Percentiles rank a stretch among this genome's conserved stretches.
phyloP scores from a whole-genome alignment of 192 early-diverging fungal species.

The Geranomyces variabilis region DNA sequence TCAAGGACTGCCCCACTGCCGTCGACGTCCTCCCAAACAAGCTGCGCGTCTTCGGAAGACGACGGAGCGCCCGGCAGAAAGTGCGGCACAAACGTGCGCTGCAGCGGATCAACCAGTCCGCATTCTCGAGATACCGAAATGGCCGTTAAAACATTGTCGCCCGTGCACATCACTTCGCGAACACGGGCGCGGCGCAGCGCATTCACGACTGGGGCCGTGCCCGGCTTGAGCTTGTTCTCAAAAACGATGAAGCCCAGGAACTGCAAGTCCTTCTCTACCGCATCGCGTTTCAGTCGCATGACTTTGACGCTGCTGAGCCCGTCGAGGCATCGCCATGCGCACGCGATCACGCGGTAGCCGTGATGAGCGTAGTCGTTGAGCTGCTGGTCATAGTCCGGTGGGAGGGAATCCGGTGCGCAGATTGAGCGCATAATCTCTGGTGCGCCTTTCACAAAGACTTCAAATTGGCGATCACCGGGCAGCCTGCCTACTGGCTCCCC shows the following conservation, averaged over 20 bases:
- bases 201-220: constrained; percentile 75
- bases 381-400: constrained; percentile 78
- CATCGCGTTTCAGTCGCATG: constrained; percentile 79
- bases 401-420: constrained; percentile 82
- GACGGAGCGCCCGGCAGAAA: constrained; percentile 60
- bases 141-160: constrained; percentile 96
- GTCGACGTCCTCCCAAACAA: constrained; percentile 78
- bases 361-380: constrained; percentile 89
- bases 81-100: constrained; percentile 78
- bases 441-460: constrained; percentile 96
- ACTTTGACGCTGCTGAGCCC: constrained; percentile 73
- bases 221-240: constrained; percentile 97
- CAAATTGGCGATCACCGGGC: constrained; percentile 43
- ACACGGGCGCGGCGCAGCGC: constrained; percentile 82
- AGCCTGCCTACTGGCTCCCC: neutral
- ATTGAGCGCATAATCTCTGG: constrained; percentile 93
- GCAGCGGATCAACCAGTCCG: constrained; percentile 75
- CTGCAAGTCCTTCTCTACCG: constrained; percentile 79
- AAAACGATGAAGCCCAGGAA: constrained; percentile 98
- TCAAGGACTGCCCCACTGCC: constrained; percentile 56
- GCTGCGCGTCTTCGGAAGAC: constrained; percentile 53
- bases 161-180: constrained; percentile 97
- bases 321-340: constrained; percentile 77
- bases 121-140: constrained; percentile 94
- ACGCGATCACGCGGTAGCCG: constrained; percentile 96